phyloP scores from a whole-genome alignment of 192 early-diverging fungal genomes.

The Neocallimastix lanati region DNA sequence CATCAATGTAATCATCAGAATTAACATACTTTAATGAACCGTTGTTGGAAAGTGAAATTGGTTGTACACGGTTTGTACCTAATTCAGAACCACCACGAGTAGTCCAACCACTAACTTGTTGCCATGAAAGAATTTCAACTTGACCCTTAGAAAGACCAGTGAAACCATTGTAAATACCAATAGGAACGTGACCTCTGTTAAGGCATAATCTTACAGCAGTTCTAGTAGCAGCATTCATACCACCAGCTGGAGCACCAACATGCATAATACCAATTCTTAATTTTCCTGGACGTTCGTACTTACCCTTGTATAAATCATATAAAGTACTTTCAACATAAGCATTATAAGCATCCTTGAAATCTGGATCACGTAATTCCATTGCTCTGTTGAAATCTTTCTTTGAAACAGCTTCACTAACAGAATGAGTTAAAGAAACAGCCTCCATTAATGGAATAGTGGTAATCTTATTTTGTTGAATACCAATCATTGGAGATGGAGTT shows the following conservation, averaged over 20 bases:
- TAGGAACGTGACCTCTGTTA: constrained; percentile 68
- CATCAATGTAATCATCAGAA: constrained; percentile 26
- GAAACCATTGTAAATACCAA: constrained; percentile 87
- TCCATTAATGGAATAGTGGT: constrained; percentile 74
- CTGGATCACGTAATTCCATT: constrained; percentile 71
- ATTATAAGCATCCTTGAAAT: constrained; percentile 41
- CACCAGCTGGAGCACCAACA: constrained; percentile 87
- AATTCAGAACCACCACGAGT: constrained; percentile 76
- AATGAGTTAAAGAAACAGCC: constrained; percentile 66
- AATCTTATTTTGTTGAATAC: constrained; percentile 76
- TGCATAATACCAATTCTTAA: constrained; percentile 75
- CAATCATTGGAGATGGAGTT: constrained; percentile 82
- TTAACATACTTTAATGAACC: constrained; percentile 1
- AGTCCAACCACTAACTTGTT: constrained; percentile 77
- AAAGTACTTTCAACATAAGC: constrained; percentile 22
- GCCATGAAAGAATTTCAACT: constrained; percentile 58
- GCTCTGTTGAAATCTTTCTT: constrained; percentile 69
- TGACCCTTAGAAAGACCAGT: constrained; percentile 70
- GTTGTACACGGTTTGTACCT: constrained; percentile 86
- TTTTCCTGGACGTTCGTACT: background rate
- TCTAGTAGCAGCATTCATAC: constrained; percentile 92
- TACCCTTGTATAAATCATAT: background rate
- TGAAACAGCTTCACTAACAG: constrained; percentile 64
- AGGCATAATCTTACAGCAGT: constrained; percentile 63
- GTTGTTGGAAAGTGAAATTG: constrained; percentile 28